These are phyloP conservation scores for Blastobotrys raffinosifermentans DNA, from an alignment of 1,139 yeast genomes.

Conservation along the genomic window DNA sequence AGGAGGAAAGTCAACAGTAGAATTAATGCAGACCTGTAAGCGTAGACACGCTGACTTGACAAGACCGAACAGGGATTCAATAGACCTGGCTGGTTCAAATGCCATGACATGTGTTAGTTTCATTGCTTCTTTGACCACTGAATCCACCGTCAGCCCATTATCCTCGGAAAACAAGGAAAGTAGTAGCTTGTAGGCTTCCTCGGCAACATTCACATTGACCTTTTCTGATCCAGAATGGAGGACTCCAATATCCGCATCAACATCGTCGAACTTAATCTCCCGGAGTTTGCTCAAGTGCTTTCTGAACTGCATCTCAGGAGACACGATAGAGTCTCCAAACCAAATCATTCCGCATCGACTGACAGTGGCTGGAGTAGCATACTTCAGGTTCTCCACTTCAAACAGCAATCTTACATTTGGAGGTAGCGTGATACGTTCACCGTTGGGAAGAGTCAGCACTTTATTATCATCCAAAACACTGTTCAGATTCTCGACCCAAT, in stretches of 20 bases:
- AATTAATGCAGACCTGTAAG: slow-evolving; percentile 19
- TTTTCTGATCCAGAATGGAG: slow-evolving; percentile 12
- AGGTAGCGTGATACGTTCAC: slow-evolving; percentile 73
- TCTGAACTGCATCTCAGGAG: slow-evolving; percentile 26
- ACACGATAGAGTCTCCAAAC: slow-evolving; percentile 44
- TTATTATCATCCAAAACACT: slow-evolving; percentile 88
- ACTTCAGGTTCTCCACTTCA: slow-evolving; percentile 62
- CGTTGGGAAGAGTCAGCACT: slow-evolving; percentile 77
- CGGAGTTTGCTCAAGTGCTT: slow-evolving; percentile 19
- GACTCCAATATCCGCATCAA: slow-evolving; percentile 19
- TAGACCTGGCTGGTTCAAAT: slow-evolving; percentile 36
- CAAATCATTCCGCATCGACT: slow-evolving; percentile 91
- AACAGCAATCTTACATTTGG: slow-evolving; percentile 59
- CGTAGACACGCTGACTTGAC: slow-evolving; percentile 23
- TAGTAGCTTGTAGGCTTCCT: not conserved
- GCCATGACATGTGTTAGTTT: slow-evolving; percentile 51
- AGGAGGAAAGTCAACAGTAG: slow-evolving; percentile 24
- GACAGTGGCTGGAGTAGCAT: slow-evolving; percentile 86
- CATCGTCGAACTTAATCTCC: slow-evolving; percentile 22
- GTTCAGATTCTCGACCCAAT: slow-evolving; percentile 88
- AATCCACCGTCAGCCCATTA: slow-evolving; percentile 10
- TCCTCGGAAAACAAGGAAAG: not conserved
- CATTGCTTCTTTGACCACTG: slow-evolving; percentile 17
- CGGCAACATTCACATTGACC: slow-evolving; percentile 11
- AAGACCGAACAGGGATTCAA: slow-evolving; percentile 37